Conservation (phyloP, 208 protist species). For the Leishmania tropica region DNA sequence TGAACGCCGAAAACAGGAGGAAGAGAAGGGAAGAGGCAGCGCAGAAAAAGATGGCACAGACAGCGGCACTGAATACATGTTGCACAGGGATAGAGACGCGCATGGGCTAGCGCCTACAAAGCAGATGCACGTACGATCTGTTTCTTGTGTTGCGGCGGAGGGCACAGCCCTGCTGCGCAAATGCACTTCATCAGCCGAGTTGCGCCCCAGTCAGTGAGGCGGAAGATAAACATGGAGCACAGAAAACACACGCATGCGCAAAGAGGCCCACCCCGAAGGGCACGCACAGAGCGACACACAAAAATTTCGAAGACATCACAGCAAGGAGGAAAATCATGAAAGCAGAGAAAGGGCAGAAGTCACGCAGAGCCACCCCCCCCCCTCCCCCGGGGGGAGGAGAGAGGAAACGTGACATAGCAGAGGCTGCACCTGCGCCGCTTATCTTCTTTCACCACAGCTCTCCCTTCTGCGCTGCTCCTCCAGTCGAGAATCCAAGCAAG, state of each 20-base stretch:
- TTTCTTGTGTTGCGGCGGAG: background rate
- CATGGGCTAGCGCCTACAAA: background rate
- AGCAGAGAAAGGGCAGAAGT: background rate
- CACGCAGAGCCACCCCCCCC: background rate
- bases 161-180: background rate
- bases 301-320: background rate
- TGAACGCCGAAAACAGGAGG: background rate
- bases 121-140: background rate
- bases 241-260: background rate
- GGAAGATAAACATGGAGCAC: background rate
- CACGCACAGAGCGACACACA: background rate
- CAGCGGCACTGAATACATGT: background rate
- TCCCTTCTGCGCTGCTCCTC: background rate
- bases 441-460: background rate
- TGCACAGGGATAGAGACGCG: background rate
- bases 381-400: no score
- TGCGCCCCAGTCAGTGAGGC: background rate
- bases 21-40: slow-evolving; percentile 10
- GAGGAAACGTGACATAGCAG: background rate
- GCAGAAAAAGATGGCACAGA: background rate
- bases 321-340: background rate
- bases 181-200: background rate
- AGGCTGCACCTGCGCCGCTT: background rate
- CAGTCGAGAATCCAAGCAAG: background rate
- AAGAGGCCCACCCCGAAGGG: background rate